Evolutionary conservation across 306 rosid genomes (phyloP).

Genomic region (Mucuna pruriens): DNA sequence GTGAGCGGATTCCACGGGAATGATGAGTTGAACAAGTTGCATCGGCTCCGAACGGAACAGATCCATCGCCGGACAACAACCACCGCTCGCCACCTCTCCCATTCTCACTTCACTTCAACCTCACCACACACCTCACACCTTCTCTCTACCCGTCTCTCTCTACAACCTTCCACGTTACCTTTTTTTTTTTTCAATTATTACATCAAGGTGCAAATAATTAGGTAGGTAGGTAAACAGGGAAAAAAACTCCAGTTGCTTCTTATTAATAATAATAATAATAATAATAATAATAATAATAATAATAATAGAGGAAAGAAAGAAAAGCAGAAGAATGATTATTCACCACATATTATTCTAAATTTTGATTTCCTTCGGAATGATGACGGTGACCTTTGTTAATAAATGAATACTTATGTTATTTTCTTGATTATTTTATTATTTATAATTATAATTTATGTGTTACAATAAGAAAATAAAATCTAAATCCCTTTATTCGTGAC

Average conservation of each 20-base stretch:
- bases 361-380: too few relatives aligned
- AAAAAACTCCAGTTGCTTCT: neutral
- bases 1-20: conserved; percentile 92
- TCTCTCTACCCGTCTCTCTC: neutral
- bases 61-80: conserved; percentile 95
- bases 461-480: too few relatives aligned
- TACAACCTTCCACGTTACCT: neutral
- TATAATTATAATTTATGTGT: too few relatives aligned
- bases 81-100: conserved; percentile 62
- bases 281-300: too few relatives aligned
- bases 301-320: too few relatives aligned
- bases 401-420: too few relatives aligned
- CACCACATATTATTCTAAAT: too few relatives aligned
- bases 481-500: too few relatives aligned
- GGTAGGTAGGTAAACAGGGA: neutral
- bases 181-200: neutral
- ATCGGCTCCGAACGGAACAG: conserved; percentile 96
- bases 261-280: too few relatives aligned
- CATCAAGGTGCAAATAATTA: neutral
- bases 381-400: too few relatives aligned
- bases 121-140: neutral
- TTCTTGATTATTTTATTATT: too few relatives aligned
- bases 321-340: too few relatives aligned
- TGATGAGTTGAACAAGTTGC: conserved; percentile 95
- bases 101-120: conserved; percentile 38